Conservation (phyloP, 495 filamentous ascomycete species). For the Platismatia glauca region DNA sequence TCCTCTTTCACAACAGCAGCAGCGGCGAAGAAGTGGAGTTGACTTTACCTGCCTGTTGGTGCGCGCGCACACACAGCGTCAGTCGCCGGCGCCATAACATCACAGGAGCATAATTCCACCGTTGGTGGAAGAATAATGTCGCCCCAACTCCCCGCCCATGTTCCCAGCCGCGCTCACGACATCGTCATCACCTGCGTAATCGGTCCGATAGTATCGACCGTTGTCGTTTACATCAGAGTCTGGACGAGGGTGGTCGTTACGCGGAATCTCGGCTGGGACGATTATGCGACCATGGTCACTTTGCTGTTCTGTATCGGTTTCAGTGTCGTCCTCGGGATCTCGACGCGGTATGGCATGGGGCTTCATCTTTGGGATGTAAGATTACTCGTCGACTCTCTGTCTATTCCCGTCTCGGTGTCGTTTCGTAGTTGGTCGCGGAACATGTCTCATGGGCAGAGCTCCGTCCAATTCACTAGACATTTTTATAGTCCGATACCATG, state of each 20-base stretch:
- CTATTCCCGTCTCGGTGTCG: not conserved
- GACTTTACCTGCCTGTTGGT: too few relatives aligned
- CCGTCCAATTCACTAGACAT: slow-evolving; percentile 5
- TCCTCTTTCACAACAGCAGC: too few relatives aligned
- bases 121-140: not conserved
- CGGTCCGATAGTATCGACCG: slow-evolving; percentile 2
- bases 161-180: not conserved
- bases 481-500: not conserved
- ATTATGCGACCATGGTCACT: slow-evolving; percentile 10
- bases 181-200: slow-evolving; percentile 10
- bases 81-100: not conserved
- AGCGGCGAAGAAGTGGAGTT: too few relatives aligned
- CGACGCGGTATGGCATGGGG: slow-evolving; percentile 18
- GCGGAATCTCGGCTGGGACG: slow-evolving; percentile 11
- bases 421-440: slow-evolving; percentile 9
- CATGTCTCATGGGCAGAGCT: slow-evolving; percentile 1
- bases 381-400: not conserved
- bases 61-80: too few relatives aligned
- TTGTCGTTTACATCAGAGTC: slow-evolving; percentile 12
- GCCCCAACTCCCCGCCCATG: not conserved
- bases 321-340: slow-evolving; percentile 12
- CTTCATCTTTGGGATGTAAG: slow-evolving; percentile 8
- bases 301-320: slow-evolving; percentile 6
- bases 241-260: slow-evolving; percentile 5
- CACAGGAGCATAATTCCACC: not conserved